Evolutionary conservation across 2,329 filamentous ascomycete genomes (phyloP).

Genomic region (Chrysoporthe deuterocubensis): DNA sequence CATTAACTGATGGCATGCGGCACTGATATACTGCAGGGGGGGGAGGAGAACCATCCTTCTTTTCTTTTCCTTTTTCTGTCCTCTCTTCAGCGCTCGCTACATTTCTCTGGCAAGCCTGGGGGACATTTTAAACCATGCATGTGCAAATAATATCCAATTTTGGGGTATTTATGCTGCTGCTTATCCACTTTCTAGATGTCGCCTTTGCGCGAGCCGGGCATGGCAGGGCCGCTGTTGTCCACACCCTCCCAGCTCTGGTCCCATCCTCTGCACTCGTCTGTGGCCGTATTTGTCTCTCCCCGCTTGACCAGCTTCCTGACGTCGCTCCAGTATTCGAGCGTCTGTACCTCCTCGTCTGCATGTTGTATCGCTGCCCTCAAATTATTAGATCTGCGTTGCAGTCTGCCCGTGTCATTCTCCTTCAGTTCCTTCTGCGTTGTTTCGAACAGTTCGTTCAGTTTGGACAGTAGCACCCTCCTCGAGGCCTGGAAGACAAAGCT

Average conservation of each 20-base stretch:
- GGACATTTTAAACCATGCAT: not conserved
- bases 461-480: slow-evolving; percentile 73
- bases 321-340: slow-evolving; percentile 87
- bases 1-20: not conserved
- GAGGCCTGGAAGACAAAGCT: slow-evolving; percentile 90
- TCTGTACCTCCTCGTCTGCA: slow-evolving; percentile 79
- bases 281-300: slow-evolving; percentile 51
- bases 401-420: slow-evolving; percentile 41
- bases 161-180: slow-evolving; percentile 31
- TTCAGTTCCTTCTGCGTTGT: slow-evolving; percentile 54
- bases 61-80: too few species aligned
- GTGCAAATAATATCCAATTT: not conserved
- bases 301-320: slow-evolving; percentile 69
- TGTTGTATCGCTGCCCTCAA: slow-evolving; percentile 75
- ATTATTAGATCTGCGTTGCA: slow-evolving; percentile 60
- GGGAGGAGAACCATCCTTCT: too few species aligned
- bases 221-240: slow-evolving; percentile 56
- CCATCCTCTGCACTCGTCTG: slow-evolving; percentile 49
- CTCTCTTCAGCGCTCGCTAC: too few species aligned
- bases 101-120: not conserved
- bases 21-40: not conserved
- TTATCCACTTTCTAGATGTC: slow-evolving; percentile 3
- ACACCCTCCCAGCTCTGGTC: slow-evolving; percentile 53
- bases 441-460: slow-evolving; percentile 69
- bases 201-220: slow-evolving; percentile 38